A percentile compares a stretch with the other conserved stretches of the same genome.
Evolutionary conservation across 83 land plant genomes (phyloP).

Genomic region (Picea engelmannii): DNA sequence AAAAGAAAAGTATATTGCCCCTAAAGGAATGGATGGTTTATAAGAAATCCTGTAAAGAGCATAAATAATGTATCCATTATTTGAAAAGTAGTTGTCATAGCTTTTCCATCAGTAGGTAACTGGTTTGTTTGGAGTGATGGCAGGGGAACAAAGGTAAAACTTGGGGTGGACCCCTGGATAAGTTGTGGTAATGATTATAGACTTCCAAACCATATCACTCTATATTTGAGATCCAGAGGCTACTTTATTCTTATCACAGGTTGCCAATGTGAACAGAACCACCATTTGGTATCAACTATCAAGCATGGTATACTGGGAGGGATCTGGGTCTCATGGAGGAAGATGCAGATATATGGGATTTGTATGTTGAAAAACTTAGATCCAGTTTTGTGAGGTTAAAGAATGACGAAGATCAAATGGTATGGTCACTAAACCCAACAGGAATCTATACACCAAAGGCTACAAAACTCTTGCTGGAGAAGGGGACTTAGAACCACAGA

Average conservation of each 20-base stretch:
- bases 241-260: neutral
- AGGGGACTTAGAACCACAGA: neutral
- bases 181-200: neutral
- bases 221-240: neutral
- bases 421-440: neutral
- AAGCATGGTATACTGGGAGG: neutral
- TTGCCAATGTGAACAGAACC: neutral
- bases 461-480: neutral
- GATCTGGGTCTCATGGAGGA: neutral
- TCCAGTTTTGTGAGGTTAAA: neutral
- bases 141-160: neutral
- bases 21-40: too few species aligned
- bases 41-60: too few species aligned
- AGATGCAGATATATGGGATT: neutral
- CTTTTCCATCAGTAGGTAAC: too few species aligned
- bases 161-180: neutral
- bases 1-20: too few species aligned
- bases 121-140: neutral
- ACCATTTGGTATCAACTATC: neutral
- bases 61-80: too few species aligned
- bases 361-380: neutral
- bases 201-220: neutral
- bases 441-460: neutral
- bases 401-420: neutral
- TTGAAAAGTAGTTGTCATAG: too few species aligned